Base-by-base conservation (phyloP, 169 alveolate species). In the Plasmodium sp. region DNA sequence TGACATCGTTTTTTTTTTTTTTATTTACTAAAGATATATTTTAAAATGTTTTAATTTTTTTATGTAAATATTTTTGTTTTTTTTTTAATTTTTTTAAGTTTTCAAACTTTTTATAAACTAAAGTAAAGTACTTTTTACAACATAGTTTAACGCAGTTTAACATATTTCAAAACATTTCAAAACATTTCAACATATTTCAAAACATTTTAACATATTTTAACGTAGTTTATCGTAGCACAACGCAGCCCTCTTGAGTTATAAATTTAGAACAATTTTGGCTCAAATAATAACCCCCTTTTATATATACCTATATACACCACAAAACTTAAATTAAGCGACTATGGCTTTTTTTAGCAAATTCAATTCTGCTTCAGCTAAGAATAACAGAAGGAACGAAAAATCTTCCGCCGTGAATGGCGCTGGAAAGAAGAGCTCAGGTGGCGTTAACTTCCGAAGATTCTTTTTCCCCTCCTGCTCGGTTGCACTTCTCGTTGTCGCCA, bases 311-410 rank as follows among this genome's bases (percentile, higher is more conserved):
- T 62, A 62, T 62, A 62, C 22, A 62, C 36, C 5, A 62, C 3
- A 18, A 62, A 62, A 22, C 3, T n/a, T 22, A 41, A 39, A 79
- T 79, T 18, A n/a, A 43, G 18, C 48, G 56, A 79, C 31, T 36
- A 79, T 79, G 84, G 56, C 39, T 79, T 36, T 43, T 43, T 79
- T 34, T 79, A 39, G 43, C 16, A 22, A 48, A 36, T 79, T 41
- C 22, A 79, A 79, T 79, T 79, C 58, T 79, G 56, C 10, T 34
- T 79, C 34, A 14, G 72, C 84, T 79, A 79, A 79, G 10, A 43
- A 79, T 43, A 79, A 79, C 54, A 48, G 84, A 31, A 79, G 56
- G 31, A 18, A 6, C 31, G 56, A 79, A 0, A 18, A 79, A 43
- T 79, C 67, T 48, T 41, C 39, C 54, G 1, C 41, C 7, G 43